phyloP scores from a whole-genome alignment of 164 flowering plant species.

The Cinnamomum micranthum region DNA sequence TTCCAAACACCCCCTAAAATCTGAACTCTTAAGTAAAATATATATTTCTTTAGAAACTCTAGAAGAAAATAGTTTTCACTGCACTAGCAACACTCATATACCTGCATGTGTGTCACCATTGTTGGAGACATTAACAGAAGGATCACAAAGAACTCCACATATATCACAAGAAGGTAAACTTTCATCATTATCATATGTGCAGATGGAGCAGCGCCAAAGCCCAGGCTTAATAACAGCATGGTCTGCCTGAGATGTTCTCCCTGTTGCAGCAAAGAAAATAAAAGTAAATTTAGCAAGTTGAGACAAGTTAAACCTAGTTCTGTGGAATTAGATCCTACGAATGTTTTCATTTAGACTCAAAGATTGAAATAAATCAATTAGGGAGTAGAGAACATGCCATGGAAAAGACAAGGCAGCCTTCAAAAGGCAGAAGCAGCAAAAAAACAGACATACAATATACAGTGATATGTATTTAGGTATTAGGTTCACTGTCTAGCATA shows the following conservation, averaged over 20 bases:
- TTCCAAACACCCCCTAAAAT: too few species aligned
- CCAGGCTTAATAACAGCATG: slow-evolving; percentile 28
- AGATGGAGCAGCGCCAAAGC: slow-evolving; percentile 79
- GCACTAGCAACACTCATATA: slow-evolving; percentile 13
- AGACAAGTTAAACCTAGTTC: background rate
- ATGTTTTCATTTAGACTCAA: background rate
- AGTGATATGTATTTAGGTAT: too few species aligned
- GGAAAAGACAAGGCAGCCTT: background rate
- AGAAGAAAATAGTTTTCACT: background rate
- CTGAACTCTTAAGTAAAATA: too few species aligned
- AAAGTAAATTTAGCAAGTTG: background rate
- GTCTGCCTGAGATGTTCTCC: slow-evolving; percentile 22
- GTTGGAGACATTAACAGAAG: slow-evolving; percentile 29
- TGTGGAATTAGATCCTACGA: too few species aligned
- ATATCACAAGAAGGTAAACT: slow-evolving; percentile 70
- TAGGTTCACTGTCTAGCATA: too few species aligned
- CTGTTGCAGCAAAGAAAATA: slow-evolving; percentile 20
- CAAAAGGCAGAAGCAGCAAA: background rate
- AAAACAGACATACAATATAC: too few species aligned
- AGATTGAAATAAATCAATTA: background rate
- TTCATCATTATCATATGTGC: slow-evolving; percentile 88
- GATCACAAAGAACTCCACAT: slow-evolving; percentile 77
- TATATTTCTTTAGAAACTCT: background rate
- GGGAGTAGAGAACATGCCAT: background rate
- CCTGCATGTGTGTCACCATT: slow-evolving; percentile 40